phyloP scores from a whole-genome alignment of 129 eudicot species.

The Centrapalus pauciflorus region DNA sequence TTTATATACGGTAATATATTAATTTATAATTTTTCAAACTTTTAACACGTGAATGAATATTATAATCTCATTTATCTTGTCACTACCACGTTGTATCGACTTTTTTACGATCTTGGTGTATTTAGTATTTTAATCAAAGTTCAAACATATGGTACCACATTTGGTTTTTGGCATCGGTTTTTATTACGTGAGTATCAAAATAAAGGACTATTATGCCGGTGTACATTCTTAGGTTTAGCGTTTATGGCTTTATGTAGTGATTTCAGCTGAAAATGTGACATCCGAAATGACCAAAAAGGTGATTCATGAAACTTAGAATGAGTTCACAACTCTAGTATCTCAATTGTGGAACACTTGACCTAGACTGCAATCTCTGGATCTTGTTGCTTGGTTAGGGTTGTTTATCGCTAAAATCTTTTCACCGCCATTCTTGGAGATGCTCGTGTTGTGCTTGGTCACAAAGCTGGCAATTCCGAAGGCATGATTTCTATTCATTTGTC shows the following conservation, averaged over 20 bases:
- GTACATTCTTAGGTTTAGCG: conserved; percentile 38
- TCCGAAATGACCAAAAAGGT: conserved; percentile 43
- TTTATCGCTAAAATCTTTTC: conserved; percentile 47
- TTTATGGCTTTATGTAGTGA: conserved; percentile 66
- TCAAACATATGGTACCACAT: too few relatives aligned
- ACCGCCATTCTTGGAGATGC: conserved; percentile 69
- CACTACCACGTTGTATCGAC: too few relatives aligned
- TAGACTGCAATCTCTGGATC: conserved; percentile 54
- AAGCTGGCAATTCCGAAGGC: conserved; percentile 31
- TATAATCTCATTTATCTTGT: too few relatives aligned
- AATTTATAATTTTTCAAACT: too few relatives aligned
- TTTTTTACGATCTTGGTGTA: too few relatives aligned
- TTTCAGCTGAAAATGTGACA: conserved; percentile 38
- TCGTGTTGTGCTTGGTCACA: conserved; percentile 58
- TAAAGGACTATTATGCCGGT: conserved; percentile 23
- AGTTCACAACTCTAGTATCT: conserved; percentile 42
- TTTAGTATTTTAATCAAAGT: too few relatives aligned
- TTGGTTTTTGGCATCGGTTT: background rate
- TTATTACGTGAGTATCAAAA: background rate
- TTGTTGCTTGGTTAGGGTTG: conserved; percentile 65
- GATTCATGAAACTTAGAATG: conserved; percentile 51
- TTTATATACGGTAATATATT: too few relatives aligned
- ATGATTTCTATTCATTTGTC: conserved; percentile 55
- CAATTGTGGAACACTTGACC: conserved; percentile 42
- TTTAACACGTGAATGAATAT: too few relatives aligned